Conservation (phyloP, 2,329 filamentous ascomycete species). For the Cucurbitaria berberidis region DNA sequence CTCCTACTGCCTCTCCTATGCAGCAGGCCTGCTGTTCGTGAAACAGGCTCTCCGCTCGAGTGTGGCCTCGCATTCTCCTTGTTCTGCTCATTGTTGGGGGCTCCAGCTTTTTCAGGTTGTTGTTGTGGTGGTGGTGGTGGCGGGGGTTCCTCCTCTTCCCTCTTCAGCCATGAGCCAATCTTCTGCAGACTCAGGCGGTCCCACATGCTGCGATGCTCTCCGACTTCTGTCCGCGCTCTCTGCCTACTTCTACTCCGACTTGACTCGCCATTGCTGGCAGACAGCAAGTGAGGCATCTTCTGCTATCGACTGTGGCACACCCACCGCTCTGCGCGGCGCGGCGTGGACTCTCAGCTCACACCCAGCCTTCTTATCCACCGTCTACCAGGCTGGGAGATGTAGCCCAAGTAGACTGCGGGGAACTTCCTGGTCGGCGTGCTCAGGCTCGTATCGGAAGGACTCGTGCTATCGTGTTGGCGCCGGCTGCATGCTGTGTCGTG, state of each 20-base stretch:
- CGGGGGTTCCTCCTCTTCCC: constrained; percentile 44
- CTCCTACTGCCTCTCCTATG: constrained; percentile 53
- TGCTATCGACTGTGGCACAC: background rate
- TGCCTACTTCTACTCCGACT: constrained; percentile 41
- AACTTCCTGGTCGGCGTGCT: constrained; percentile 10
- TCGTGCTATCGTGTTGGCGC: constrained; percentile 40
- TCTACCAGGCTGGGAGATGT: background rate
- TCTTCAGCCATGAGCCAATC: constrained; percentile 51
- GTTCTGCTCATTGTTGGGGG: constrained; percentile 8
- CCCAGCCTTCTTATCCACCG: background rate
- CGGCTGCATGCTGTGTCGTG: constrained; percentile 42
- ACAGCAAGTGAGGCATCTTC: constrained; percentile 37
- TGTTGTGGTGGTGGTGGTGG: too few relatives aligned
- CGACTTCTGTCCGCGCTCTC: constrained; percentile 41
- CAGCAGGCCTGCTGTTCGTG: constrained; percentile 26
- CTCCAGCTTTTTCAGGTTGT: constrained; percentile 14
- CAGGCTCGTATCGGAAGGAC: constrained; percentile 20
- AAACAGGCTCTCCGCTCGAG: constrained; percentile 37
- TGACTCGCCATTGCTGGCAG: constrained; percentile 35
- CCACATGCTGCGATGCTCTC: constrained; percentile 46
- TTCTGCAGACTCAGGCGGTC: constrained; percentile 47
- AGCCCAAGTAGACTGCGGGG: constrained; percentile 14
- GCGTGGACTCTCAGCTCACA: constrained; percentile 17
- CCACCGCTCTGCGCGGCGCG: background rate
- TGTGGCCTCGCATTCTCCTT: constrained; percentile 46